Percentiles rank a stretch among this genome's conserved stretches.
Conservation (phyloP, 345 rosid genomes). For the Combretum micranthum region DNA sequence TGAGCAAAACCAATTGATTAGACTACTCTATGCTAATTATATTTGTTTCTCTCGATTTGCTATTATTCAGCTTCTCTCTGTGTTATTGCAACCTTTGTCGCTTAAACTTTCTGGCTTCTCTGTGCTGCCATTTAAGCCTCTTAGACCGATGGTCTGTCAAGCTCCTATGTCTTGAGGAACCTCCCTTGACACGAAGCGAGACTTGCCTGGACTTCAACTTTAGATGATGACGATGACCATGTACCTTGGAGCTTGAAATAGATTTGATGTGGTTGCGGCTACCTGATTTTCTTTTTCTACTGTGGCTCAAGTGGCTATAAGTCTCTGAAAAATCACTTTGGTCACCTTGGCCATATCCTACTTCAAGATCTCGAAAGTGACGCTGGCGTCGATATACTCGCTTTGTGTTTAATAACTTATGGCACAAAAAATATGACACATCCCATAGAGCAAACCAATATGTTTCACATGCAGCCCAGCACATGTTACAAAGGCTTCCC, state of each 20-base stretch:
- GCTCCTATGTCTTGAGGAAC: constrained; percentile 32
- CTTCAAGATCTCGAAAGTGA: constrained; percentile 36
- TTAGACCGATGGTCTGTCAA: constrained; percentile 19
- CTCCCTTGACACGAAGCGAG: constrained; percentile 30
- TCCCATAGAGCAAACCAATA: constrained; percentile 50
- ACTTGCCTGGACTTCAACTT: constrained; percentile 29
- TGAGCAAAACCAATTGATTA: not conserved
- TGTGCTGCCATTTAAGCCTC: constrained; percentile 2
- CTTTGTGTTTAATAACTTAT: constrained; percentile 32
- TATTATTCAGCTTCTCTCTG: not conserved
- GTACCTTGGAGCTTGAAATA: not conserved
- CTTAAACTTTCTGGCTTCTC: constrained; percentile 17
- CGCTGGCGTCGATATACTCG: constrained; percentile 22
- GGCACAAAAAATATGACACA: constrained; percentile 42
- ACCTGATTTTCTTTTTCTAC: constrained; percentile 18
- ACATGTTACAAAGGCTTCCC: constrained; percentile 64
- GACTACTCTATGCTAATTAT: not conserved
- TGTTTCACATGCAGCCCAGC: constrained; percentile 48
- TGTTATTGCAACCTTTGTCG: constrained; percentile 15
- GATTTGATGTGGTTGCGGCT: constrained; percentile 3
- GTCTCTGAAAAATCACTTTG: constrained; percentile 14
- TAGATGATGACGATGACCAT: constrained; percentile 17
- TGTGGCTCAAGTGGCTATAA: constrained; percentile 1
- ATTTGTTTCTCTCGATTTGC: not conserved
- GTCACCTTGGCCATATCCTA: constrained; percentile 13